These are phyloP conservation scores for Pilatotrama ljubarskyi DNA, from an alignment of 768 basidiomycete species.

Conservation along the genomic window DNA sequence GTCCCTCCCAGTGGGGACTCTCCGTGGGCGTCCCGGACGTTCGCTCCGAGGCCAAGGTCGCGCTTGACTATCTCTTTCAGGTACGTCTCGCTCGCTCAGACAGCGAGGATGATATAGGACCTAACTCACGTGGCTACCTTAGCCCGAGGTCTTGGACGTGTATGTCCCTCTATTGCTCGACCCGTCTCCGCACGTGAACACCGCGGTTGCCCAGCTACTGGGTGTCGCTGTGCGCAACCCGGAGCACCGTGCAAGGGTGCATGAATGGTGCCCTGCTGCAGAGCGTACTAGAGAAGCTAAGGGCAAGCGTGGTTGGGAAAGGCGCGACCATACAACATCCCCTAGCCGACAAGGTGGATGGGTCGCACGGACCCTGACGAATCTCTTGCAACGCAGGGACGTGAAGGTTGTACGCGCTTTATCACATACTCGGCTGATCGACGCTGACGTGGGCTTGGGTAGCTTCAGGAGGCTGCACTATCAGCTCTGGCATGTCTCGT, in stretches of 20 bases:
- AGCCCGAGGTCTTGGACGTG: conserved; percentile 64
- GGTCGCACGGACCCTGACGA: conserved; percentile 53
- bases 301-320: conserved; percentile 75
- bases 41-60: conserved; percentile 52
- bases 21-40: conserved; percentile 40
- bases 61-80: conserved; percentile 61
- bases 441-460: neutral
- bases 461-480: conserved; percentile 69
- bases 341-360: conserved; percentile 53
- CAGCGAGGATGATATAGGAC: neutral
- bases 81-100: conserved; percentile 34
- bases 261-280: conserved; percentile 61
- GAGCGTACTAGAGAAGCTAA: conserved; percentile 58
- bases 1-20: conserved; percentile 70
- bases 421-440: neutral
- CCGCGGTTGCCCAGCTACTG: conserved; percentile 61
- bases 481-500: conserved; percentile 64
- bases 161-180: conserved; percentile 64
- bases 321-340: conserved; percentile 44
- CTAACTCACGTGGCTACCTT: too few species aligned
- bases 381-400: conserved; percentile 52
- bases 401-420: conserved; percentile 45
- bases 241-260: conserved; percentile 49
- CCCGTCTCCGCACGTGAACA: conserved; percentile 41
- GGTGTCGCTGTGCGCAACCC: conserved; percentile 50